Evolutionary conservation across 352 stramenopile species (phyloP).

Genomic region (Phytophthora nicotianae): DNA sequence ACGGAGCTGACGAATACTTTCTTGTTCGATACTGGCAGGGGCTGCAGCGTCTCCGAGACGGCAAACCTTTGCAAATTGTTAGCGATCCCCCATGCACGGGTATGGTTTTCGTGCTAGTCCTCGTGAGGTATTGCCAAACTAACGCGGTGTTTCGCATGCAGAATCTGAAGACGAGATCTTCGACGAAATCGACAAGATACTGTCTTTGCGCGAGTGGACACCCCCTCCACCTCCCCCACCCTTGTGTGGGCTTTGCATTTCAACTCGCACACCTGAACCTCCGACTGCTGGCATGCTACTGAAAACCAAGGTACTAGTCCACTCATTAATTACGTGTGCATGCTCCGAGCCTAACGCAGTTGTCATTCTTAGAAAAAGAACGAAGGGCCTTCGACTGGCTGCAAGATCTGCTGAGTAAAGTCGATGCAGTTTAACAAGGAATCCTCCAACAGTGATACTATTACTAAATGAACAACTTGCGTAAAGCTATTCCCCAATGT

Average conservation of each 20-base stretch:
- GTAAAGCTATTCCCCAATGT: neutral
- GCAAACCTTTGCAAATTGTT: conserved; percentile 48
- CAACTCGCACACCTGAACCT: conserved; percentile 24
- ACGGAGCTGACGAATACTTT: conserved; percentile 1
- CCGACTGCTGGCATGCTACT: conserved; percentile 21
- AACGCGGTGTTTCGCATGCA: conserved; percentile 18
- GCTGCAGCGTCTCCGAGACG: conserved; percentile 54
- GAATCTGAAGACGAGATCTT: conserved; percentile 83
- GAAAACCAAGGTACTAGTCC: conserved; percentile 23
- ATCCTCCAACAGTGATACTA: too few species aligned
- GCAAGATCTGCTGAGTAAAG: conserved; percentile 39
- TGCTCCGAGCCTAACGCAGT: neutral
- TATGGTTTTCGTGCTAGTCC: conserved; percentile 11
- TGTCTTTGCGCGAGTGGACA: conserved; percentile 59
- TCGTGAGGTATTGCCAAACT: neutral
- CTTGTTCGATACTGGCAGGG: conserved; percentile 33
- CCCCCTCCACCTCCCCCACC: conserved; percentile 36
- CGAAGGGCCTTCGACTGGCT: conserved; percentile 19
- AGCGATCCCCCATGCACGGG: conserved; percentile 53
- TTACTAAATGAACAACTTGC: too few species aligned
- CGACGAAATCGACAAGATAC: conserved; percentile 69
- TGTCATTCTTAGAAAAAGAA: conserved; percentile 19
- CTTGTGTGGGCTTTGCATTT: conserved; percentile 46
- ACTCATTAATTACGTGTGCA: neutral
- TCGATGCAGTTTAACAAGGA: too few species aligned